Evolutionary conservation across 176 grass and related monocot genomes (phyloP).

Genomic region (Neostapfia colusana): DNA sequence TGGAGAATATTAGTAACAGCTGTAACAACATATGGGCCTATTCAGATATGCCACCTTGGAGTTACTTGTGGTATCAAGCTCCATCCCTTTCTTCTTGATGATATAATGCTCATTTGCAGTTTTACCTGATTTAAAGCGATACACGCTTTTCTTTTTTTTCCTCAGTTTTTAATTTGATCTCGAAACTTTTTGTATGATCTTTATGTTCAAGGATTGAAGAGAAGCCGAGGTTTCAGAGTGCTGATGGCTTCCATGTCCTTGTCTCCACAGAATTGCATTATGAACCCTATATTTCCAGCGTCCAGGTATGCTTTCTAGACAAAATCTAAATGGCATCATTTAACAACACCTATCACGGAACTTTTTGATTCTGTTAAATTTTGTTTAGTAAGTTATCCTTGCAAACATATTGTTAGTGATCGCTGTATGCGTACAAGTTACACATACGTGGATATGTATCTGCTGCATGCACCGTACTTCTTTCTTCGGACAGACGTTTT

Average conservation of each 20-base stretch:
- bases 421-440: not conserved
- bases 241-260: not conserved
- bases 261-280: not conserved
- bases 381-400: constrained; percentile 11
- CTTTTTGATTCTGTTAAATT: not conserved
- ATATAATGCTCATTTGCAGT: not conserved
- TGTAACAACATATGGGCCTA: constrained; percentile 60
- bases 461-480: not conserved
- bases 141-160: not conserved
- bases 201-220: constrained; percentile 1
- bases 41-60: constrained; percentile 47
- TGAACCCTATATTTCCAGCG: not conserved
- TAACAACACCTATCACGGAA: constrained; percentile 5
- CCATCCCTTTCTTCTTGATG: constrained; percentile 12
- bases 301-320: constrained; percentile 20
- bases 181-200: not conserved
- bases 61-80: constrained; percentile 32
- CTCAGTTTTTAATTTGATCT: not conserved
- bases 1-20: constrained; percentile 89
- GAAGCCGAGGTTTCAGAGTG: not conserved
- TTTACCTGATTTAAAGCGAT: constrained; percentile 5
- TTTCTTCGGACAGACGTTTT: not conserved
- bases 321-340: constrained; percentile 21
- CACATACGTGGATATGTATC: not conserved
- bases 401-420: not conserved